These are phyloP conservation scores for Microdochium bolleyi DNA, from an alignment of 2,329 filamentous ascomycete species.

Conservation along the genomic window DNA sequence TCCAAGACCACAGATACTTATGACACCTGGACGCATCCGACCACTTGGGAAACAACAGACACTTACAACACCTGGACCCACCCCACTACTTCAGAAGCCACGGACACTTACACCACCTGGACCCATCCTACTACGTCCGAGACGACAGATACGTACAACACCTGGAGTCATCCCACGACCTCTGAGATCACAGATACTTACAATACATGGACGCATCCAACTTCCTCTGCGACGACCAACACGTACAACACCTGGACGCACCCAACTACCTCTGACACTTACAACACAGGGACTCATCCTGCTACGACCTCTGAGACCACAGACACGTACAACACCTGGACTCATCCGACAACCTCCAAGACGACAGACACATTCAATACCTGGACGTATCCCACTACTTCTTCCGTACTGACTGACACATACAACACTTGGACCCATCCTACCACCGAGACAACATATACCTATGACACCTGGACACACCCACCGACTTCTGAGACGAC, in stretches of 20 bases:
- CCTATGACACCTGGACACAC: neutral
- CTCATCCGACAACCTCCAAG: no score
- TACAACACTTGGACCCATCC: neutral
- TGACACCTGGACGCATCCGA: neutral
- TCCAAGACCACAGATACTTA: neutral
- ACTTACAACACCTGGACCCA: neutral
- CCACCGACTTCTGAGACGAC: no score
- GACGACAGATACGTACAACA: neutral
- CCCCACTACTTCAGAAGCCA: neutral
- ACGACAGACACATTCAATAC: no score
- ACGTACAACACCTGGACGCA: no score
- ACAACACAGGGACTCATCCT: no score
- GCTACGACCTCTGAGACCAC: no score
- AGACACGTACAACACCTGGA: no score
- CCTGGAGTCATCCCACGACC: neutral
- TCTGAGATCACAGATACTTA: neutral
- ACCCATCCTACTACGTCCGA: neutral
- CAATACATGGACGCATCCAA: neutral
- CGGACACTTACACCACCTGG: neutral
- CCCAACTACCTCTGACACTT: no score
- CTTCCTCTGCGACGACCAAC: no score
- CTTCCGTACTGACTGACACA: neutral
- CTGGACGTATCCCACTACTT: no score
- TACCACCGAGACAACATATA: neutral
- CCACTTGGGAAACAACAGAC: neutral